Percentiles rank a stretch among this genome's conserved stretches.
These are phyloP conservation scores for Ustulina deusta DNA, from an alignment of 2,329 filamentous ascomycete genomes.

Conservation along the genomic window DNA sequence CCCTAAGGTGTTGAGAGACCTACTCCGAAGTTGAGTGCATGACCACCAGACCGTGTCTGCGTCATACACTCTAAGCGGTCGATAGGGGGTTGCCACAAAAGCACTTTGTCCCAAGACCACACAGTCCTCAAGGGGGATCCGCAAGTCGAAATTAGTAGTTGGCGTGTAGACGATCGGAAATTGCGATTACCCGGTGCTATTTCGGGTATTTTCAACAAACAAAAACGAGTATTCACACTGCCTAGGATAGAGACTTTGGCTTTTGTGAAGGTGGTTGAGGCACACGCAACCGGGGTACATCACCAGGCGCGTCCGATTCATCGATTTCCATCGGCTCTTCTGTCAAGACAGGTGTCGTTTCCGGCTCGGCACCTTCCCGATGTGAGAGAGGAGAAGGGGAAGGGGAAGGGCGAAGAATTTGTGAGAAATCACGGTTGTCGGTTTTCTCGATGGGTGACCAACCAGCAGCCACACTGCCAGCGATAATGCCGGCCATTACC, in stretches of 20 bases:
- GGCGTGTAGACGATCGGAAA: slow-evolving; percentile 1
- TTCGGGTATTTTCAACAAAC: slow-evolving; percentile 39
- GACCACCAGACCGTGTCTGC: background rate
- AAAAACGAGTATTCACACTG: slow-evolving; percentile 44
- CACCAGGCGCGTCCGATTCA: slow-evolving; percentile 41
- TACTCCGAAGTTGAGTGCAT: background rate
- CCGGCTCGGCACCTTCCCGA: slow-evolving; percentile 47
- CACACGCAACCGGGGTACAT: slow-evolving; percentile 49
- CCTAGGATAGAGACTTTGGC: slow-evolving; percentile 51
- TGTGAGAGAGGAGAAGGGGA: slow-evolving; percentile 49
- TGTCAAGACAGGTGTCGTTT: slow-evolving; percentile 47
- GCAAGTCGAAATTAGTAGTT: slow-evolving; percentile 2
- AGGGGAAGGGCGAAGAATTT: slow-evolving; percentile 50
- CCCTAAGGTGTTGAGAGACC: background rate
- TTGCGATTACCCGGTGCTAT: slow-evolving; percentile 7
- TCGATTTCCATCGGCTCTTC: slow-evolving; percentile 54
- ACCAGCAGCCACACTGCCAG: slow-evolving; percentile 78
- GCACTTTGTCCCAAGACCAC: background rate
- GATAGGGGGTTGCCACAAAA: background rate
- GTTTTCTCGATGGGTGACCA: slow-evolving; percentile 76
- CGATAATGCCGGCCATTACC: slow-evolving; percentile 86
- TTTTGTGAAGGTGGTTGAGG: slow-evolving; percentile 50
- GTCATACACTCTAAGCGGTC: background rate
- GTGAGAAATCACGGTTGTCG: slow-evolving; percentile 53
- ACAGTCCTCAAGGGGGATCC: background rate